phyloP scores from a whole-genome alignment of 768 basidiomycete genomes.

The Suillus spraguei region DNA sequence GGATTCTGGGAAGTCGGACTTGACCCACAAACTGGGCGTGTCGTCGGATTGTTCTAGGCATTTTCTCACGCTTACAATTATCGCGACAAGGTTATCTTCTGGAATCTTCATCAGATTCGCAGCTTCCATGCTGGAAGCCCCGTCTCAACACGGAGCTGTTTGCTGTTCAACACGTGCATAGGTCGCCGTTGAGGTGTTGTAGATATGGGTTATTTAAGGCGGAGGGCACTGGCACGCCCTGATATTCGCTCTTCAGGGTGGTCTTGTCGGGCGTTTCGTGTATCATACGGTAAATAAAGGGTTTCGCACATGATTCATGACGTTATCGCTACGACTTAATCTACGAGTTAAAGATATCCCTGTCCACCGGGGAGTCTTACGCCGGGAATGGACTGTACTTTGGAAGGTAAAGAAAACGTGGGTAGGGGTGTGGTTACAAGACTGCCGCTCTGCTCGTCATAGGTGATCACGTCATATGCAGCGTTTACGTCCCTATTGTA shows the following conservation, averaged over 20 bases:
- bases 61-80: constrained; percentile 24
- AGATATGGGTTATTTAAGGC: constrained; percentile 14
- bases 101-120: constrained; percentile 24
- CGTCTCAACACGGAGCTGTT: constrained; percentile 43
- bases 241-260: not conserved
- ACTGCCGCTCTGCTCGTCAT: constrained; percentile 58
- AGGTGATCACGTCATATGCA: constrained; percentile 59
- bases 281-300: not conserved
- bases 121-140: constrained; percentile 23
- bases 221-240: constrained; percentile 5
- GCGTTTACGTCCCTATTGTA: constrained; percentile 63
- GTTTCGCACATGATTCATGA: not conserved
- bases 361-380: constrained; percentile 41
- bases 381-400: constrained; percentile 12
- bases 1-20: constrained; percentile 92
- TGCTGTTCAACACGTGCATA: constrained; percentile 44
- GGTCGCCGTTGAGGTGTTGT: constrained; percentile 18
- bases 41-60: constrained; percentile 80
- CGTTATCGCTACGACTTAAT: not conserved
- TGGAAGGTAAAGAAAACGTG: constrained; percentile 6
- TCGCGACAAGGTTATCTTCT: constrained; percentile 10
- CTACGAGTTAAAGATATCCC: constrained; percentile 2
- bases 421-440: constrained; percentile 31
- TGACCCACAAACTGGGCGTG: constrained; percentile 76
- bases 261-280: not conserved